phyloP scores from a whole-genome alignment of 306 rosid species.

The Lathyrus oleraceus region DNA sequence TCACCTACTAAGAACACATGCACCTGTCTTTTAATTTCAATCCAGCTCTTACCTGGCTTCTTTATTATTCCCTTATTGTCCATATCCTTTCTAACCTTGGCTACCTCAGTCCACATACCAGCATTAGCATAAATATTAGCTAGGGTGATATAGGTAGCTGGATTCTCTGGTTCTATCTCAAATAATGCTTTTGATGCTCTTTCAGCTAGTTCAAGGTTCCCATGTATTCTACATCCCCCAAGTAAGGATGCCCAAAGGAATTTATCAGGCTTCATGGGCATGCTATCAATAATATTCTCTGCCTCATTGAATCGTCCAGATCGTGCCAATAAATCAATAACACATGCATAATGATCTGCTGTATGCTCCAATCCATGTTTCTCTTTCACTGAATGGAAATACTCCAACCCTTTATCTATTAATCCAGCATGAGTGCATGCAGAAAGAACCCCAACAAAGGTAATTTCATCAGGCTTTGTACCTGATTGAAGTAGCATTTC shows the following conservation, averaged over 20 bases:
- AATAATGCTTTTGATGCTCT: conserved; percentile 63
- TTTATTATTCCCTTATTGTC: conserved; percentile 50
- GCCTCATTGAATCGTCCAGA: conserved; percentile 65
- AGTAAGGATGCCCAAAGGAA: conserved; percentile 70
- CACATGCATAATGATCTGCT: conserved; percentile 69
- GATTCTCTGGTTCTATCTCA: conserved; percentile 69
- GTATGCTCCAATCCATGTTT: conserved; percentile 59
- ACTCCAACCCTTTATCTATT: conserved; percentile 60
- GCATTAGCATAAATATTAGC: conserved; percentile 70
- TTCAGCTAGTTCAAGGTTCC: conserved; percentile 59
- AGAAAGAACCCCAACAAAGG: conserved; percentile 68
- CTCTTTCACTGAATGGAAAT: conserved; percentile 58
- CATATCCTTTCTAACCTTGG: conserved; percentile 57
- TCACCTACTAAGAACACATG: conserved; percentile 66
- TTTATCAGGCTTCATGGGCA: conserved; percentile 65
- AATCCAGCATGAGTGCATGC: conserved; percentile 75
- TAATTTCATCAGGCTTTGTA: conserved; percentile 58
- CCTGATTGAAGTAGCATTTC: conserved; percentile 58
- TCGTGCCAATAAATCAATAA: conserved; percentile 63
- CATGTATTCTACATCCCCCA: conserved; percentile 74
- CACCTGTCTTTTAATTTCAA: conserved; percentile 58
- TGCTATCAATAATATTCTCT: conserved; percentile 52
- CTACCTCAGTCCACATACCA: conserved; percentile 60
- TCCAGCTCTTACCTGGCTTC: conserved; percentile 72
- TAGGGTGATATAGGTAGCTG: conserved; percentile 60